Base-by-base conservation (phyloP, 2,329 filamentous ascomycete species). In the Nemania bipapillata region DNA sequence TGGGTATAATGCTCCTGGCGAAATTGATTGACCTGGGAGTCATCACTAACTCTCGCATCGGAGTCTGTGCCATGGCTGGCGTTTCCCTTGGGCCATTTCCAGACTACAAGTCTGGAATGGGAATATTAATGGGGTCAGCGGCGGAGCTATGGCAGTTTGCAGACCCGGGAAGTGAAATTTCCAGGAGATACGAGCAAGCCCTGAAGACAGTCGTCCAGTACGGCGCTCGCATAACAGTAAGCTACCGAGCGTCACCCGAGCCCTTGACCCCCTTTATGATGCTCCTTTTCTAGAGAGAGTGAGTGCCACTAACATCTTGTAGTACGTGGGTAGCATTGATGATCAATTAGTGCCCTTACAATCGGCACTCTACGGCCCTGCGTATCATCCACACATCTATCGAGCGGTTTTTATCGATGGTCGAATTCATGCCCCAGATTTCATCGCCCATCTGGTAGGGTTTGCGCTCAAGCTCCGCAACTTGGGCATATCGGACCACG, bases 341-440 rank as follows among this genome's bases (percentile, higher is more conserved):
- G 96, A 99, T 79, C 96, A 99, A 80, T 85, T 99, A 2, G 94
- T 99, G 15, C 95, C 94, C 3, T 84, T 99, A 77, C 95, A 97
- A 89, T 97, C 94, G 2, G 94, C 95, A 17, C 89, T 96, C 0
- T 97, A 96, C 80, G 91, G 93, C 0, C 92, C 92, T 0, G 89
- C 94, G 3, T 90, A 89, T 22, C 96, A 99, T 76, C 96, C 96
- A 0, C 94, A 97, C 79, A 95, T 98, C 66, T 97, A 94, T 79
- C 90, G 96, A 30, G 93, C 94, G n/a, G 94, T 97, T 17, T 98
- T 98, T 78, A 92, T 99, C 62, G 95, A 99, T 79, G 93, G 94
- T 28, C 90, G 94, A 67, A 87, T 97, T 37, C 95, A 98, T 78
- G 92, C 94, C 0, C 93, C 94, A 1, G 94, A 97, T 79, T 99